Evolutionary conservation across 768 basidiomycete species (phyloP), one percentile per base, ranked within the genome.

Genomic region (Naganishia friedmannii): DNA sequence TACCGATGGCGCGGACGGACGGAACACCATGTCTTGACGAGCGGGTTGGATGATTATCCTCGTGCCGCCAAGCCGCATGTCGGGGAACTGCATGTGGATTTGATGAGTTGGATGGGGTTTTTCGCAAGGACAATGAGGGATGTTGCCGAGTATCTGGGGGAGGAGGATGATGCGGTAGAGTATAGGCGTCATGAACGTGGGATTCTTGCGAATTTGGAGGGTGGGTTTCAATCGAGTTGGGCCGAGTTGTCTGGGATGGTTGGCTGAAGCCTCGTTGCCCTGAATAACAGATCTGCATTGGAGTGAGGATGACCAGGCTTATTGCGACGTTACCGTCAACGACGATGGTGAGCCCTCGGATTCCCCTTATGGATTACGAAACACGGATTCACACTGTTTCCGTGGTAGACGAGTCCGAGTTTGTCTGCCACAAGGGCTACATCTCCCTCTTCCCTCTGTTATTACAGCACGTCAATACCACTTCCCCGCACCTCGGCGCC

Each of bases 31-130:
- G 90, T 98, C 46, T 83, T 98, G 68, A 96, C 95, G 0, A 92
- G 90, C 75, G 94, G 94, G 0, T 89, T 98, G 88, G 94, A 98
- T 78, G 94, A 98, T 81, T 97, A 94, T 80, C 94, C 94, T 13
- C 86, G 94, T 66, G 93, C 90, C 2, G 71, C 65, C 17, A 87
- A 88, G 31, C 90, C 94, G 7, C 92, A 93, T 76, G 85, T 88
- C 1, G 94, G 95, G 58, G 94, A 97, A 82, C 83, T 98, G 56
- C 94, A 98, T 79, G 80, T 97, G 70, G 94, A 98, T 81, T 82
- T 97, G 69, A 91, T 93, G 73, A 89, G 90, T 34, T 98, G 94
- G 94, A 92, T 97, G 88, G 94, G 87, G 3, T 96, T 93, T 84
- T 98, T 97, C 82, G 87, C 91, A 39, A 85, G 89, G 73, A 97